Evolutionary conservation across 208 protist species (phyloP).

Genomic region (Crithidia expoeki): DNA sequence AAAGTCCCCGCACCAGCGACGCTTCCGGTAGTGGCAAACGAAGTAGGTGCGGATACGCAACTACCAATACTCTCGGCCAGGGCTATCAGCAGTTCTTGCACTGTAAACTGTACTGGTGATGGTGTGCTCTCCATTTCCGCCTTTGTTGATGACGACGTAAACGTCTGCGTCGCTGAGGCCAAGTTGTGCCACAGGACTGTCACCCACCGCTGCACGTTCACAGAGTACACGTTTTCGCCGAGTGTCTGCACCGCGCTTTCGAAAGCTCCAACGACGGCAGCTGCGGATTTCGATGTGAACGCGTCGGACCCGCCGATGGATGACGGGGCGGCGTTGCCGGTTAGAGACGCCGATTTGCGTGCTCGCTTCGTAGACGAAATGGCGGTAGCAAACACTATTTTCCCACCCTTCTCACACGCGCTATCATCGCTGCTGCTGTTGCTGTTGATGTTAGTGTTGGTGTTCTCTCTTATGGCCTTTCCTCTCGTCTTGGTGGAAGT

Average conservation of each 20-base stretch:
- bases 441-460: no score
- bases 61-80: slow-evolving; percentile 12
- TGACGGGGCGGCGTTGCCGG: neutral
- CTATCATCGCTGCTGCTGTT: neutral
- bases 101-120: neutral
- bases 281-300: no score
- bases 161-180: neutral
- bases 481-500: no score
- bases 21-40: neutral
- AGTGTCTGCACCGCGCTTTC: slow-evolving; percentile 3
- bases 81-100: slow-evolving; percentile 11
- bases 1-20: neutral
- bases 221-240: slow-evolving; percentile 27
- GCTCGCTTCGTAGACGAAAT: neutral
- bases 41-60: neutral
- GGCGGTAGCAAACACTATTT: neutral
- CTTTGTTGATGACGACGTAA: neutral
- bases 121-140: neutral
- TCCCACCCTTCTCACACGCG: no score
- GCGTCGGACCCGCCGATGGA: no score
- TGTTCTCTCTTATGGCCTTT: neutral
- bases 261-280: neutral
- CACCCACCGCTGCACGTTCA: slow-evolving; percentile 16
- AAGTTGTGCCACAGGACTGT: slow-evolving; percentile 4
- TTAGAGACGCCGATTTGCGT: neutral